These are phyloP conservation scores for Cercospora canescens DNA, from an alignment of 2,329 filamentous ascomycete genomes.

Conservation along the genomic window DNA sequence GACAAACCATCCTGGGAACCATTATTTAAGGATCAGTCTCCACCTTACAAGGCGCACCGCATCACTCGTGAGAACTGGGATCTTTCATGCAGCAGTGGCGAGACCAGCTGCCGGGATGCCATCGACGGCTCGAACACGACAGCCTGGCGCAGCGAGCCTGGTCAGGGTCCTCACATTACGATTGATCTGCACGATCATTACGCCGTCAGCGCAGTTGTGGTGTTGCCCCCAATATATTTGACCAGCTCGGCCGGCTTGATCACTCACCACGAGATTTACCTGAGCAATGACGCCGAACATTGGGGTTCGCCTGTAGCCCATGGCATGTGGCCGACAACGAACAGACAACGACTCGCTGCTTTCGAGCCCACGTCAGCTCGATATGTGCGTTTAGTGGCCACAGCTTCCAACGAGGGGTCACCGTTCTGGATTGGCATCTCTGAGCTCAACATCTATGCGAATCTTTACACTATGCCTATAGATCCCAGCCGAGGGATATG, in stretches of 20 bases:
- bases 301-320: conserved; percentile 9
- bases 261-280: conserved; percentile 9
- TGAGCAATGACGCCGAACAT: conserved; percentile 4
- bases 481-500: conserved; percentile 3
- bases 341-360: conserved; percentile 7
- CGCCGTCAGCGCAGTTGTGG: conserved; percentile 4
- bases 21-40: conserved; percentile 3
- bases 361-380: conserved; percentile 7
- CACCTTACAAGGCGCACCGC: conserved; percentile 8
- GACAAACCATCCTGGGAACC: conserved; percentile 9
- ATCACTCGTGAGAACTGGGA: conserved; percentile 8
- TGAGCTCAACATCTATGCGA: conserved; percentile 9
- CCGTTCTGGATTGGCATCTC: conserved; percentile 8
- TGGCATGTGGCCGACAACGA: conserved; percentile 5
- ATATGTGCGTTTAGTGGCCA: conserved; percentile 6
- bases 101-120: conserved; percentile 8
- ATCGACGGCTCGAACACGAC: conserved; percentile 6
- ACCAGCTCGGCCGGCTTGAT: conserved; percentile 8
- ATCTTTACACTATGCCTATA: conserved; percentile 5
- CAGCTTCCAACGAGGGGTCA: conserved; percentile 6
- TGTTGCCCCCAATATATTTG: conserved; percentile 7
- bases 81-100: conserved; percentile 9
- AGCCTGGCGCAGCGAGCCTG: conserved; percentile 8
- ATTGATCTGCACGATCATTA: conserved; percentile 8
- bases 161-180: conserved; percentile 4